Percentiles rank a stretch among this genome's conserved stretches.
Evolutionary conservation across 208 protist genomes (phyloP).

Genomic region (Herpetomonas muscarum): DNA sequence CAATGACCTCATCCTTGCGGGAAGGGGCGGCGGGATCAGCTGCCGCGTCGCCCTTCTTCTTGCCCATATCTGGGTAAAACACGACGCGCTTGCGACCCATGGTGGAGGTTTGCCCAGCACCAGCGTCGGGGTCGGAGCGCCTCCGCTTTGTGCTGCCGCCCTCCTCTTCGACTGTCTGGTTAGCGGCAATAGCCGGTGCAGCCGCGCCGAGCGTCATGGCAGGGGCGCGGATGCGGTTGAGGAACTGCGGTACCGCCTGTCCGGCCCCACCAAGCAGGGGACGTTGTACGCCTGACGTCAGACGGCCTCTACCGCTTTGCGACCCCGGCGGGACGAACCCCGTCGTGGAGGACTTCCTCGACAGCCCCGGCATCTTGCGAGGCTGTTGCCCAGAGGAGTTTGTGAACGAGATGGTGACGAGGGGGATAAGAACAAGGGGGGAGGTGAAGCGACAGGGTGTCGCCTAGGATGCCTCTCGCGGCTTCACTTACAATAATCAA

Average conservation of each 20-base stretch:
- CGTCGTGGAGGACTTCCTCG: background rate
- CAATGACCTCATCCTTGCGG: slow-evolving; percentile 20
- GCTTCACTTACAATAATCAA: too few relatives aligned
- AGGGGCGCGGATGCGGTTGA: slow-evolving; percentile 9
- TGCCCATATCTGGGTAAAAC: slow-evolving; percentile 16
- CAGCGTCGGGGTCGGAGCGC: background rate
- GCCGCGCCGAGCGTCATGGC: background rate
- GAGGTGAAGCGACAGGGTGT: too few relatives aligned
- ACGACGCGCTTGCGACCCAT: slow-evolving; percentile 12
- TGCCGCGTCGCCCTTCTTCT: background rate
- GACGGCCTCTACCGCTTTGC: background rate
- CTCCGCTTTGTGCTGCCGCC: background rate
- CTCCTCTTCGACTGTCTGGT: slow-evolving; percentile 3
- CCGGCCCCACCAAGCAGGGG: background rate
- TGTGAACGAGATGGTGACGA: background rate
- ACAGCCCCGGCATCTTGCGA: background rate
- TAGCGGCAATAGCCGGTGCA: background rate
- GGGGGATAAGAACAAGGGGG: background rate
- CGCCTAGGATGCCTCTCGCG: too few relatives aligned
- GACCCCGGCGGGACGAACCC: background rate
- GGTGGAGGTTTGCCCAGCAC: slow-evolving; percentile 9
- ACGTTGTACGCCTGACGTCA: background rate
- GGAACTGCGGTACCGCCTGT: slow-evolving; percentile 24
- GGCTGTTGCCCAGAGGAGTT: background rate
- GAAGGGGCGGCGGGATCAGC: background rate